These are phyloP conservation scores for Vaccinium darrowii DNA, from an alignment of 148 eudicot species.

Conservation along the genomic window DNA sequence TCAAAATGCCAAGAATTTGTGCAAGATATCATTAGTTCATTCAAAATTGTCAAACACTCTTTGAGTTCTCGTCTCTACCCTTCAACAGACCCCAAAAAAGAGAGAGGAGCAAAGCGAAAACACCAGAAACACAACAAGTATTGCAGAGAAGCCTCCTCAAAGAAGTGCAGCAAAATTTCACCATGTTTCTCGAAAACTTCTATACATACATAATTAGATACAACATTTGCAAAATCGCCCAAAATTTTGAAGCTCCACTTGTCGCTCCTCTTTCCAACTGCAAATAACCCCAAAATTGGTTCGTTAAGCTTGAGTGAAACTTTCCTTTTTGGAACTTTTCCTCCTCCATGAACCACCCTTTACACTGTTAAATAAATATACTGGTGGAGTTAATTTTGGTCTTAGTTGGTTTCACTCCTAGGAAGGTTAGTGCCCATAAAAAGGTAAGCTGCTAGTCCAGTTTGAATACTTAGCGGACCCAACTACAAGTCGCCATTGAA, in stretches of 20 bases:
- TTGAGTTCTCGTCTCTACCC: background rate
- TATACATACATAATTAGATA: slow-evolving; percentile 10
- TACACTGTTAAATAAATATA: slow-evolving; percentile 25
- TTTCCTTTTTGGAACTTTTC: background rate
- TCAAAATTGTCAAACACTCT: background rate
- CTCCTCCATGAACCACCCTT: slow-evolving; percentile 16
- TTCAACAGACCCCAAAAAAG: slow-evolving; percentile 4
- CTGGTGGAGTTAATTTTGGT: slow-evolving; percentile 3
- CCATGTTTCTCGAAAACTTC: slow-evolving; percentile 8
- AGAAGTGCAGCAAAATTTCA: slow-evolving; percentile 18
- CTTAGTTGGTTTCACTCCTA: background rate
- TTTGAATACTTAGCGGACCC: slow-evolving; percentile 59
- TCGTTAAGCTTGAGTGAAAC: slow-evolving; percentile 12
- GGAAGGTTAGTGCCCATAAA: slow-evolving; percentile 37
- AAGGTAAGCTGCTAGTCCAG: slow-evolving; percentile 32
- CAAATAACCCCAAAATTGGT: slow-evolving; percentile 11
- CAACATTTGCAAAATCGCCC: slow-evolving; percentile 25
- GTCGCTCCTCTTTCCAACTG: slow-evolving; percentile 31
- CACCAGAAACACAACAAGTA: slow-evolving; percentile 3
- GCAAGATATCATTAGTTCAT: background rate
- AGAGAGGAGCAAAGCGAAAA: background rate
- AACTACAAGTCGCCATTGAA: slow-evolving; percentile 37
- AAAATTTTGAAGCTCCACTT: slow-evolving; percentile 45
- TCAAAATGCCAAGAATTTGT: background rate
- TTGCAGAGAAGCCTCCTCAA: slow-evolving; percentile 10